These are phyloP conservation scores for Hura crepitans DNA, from an alignment of 441 rosid species.

Conservation along the genomic window DNA sequence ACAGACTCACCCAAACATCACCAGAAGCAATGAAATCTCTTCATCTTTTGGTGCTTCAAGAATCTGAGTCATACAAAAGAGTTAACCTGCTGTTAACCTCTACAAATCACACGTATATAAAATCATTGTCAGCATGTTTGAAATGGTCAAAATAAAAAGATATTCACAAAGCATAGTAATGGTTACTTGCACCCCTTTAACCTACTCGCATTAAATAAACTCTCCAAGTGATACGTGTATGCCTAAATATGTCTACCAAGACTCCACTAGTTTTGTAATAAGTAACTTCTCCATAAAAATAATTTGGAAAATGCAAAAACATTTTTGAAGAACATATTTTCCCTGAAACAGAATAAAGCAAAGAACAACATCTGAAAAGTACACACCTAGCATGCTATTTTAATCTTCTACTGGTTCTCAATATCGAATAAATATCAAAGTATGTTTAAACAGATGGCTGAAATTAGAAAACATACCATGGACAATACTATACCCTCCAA, in stretches of 20 bases:
- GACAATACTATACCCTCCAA: conserved; percentile 84
- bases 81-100: conserved; percentile 30
- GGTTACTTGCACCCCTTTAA: not conserved
- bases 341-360: not conserved
- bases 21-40: conserved; percentile 83
- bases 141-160: not conserved
- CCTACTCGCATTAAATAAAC: not conserved
- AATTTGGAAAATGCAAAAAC: not conserved
- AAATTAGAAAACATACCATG: conserved; percentile 51
- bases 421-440: not conserved
- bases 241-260: conserved; percentile 10
- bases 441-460: conserved; percentile 12
- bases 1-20: conserved; percentile 72
- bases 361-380: not conserved
- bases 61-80: conserved; percentile 62
- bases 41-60: conserved; percentile 91
- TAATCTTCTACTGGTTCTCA: conserved; percentile 12
- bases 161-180: not conserved
- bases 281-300: no score
- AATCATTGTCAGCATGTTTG: conserved; percentile 8
- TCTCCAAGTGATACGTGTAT: not conserved
- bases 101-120: conserved; percentile 25
- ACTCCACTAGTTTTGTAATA: not conserved
- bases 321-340: not conserved
- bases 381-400: not conserved